A percentile compares a stretch with the other conserved stretches of the same genome.
phyloP scores from a whole-genome alignment of 495 filamentous ascomycete species.

The Clohesyomyces aquaticus region DNA sequence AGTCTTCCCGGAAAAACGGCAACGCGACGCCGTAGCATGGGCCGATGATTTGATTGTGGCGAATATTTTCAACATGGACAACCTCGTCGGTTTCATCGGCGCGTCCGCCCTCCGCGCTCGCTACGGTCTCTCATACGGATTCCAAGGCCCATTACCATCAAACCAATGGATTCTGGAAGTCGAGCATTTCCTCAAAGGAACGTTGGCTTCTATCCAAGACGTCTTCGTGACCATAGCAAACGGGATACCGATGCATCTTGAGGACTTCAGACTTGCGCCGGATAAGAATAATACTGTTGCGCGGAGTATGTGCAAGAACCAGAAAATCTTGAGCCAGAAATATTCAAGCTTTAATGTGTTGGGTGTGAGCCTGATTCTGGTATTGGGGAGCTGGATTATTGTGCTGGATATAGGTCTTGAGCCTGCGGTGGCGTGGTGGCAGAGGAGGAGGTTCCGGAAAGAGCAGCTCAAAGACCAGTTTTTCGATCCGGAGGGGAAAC shows the following conservation, averaged over 20 bases:
- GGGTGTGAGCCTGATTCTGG: slow-evolving; percentile 22
- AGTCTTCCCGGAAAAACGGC: slow-evolving; percentile 3
- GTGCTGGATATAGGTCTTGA: slow-evolving; percentile 10
- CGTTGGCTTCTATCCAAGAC: slow-evolving; percentile 18
- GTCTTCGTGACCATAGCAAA: slow-evolving; percentile 4
- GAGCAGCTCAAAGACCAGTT: not conserved
- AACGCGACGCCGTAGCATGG: not conserved
- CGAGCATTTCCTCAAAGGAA: slow-evolving; percentile 17
- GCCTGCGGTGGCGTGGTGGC: slow-evolving; percentile 10
- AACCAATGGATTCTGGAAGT: slow-evolving; percentile 34
- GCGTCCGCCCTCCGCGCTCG: slow-evolving; percentile 6
- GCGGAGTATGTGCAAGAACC: slow-evolving; percentile 20
- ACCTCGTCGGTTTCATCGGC: slow-evolving; percentile 18
- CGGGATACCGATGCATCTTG: not conserved
- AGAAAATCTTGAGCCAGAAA: slow-evolving; percentile 25
- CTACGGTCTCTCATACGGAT: slow-evolving; percentile 6
- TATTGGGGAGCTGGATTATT: slow-evolving; percentile 25
- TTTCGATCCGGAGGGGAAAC: not conserved
- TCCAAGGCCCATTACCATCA: slow-evolving; percentile 11
- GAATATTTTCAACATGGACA: not conserved
- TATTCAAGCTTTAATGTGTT: slow-evolving; percentile 31
- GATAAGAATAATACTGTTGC: slow-evolving; percentile 5
- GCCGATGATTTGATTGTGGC: not conserved
- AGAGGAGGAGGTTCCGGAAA: slow-evolving; percentile 2
- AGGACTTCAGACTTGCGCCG: not conserved